These are phyloP conservation scores for Thielaviopsis populi DNA, from an alignment of 2,329 filamentous ascomycete genomes.

Conservation along the genomic window DNA sequence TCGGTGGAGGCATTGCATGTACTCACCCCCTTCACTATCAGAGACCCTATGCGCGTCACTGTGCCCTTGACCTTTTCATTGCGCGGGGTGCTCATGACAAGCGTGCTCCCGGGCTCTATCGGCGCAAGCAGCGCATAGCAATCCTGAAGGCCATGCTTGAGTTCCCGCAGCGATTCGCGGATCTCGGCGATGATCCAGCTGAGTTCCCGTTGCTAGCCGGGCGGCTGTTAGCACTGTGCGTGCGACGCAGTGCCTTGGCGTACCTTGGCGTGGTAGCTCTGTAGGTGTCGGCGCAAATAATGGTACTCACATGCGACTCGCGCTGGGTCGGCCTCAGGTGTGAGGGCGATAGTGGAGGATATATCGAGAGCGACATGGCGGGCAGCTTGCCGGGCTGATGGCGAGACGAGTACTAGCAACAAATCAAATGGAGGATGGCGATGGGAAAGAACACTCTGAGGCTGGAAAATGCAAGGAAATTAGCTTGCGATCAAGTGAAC, in stretches of 20 bases:
- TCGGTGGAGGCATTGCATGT: neutral
- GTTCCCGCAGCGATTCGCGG: slow-evolving; percentile 31
- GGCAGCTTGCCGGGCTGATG: neutral
- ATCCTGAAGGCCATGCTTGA: slow-evolving; percentile 61
- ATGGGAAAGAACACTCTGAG: neutral
- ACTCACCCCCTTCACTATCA: slow-evolving; percentile 76
- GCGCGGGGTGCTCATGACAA: slow-evolving; percentile 74
- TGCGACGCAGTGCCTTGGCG: neutral
- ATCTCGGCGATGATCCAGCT: slow-evolving; percentile 40
- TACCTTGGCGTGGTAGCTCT: neutral
- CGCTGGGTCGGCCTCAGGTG: slow-evolving; percentile 37
- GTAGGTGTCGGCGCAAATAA: neutral
- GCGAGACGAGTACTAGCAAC: neutral
- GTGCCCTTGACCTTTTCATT: slow-evolving; percentile 87
- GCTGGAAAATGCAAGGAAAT: neutral
- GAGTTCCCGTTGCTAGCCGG: slow-evolving; percentile 35
- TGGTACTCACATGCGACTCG: slow-evolving; percentile 34
- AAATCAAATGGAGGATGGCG: too few relatives aligned
- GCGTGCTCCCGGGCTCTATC: slow-evolving; percentile 68
- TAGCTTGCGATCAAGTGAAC: neutral
- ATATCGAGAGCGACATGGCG: slow-evolving; percentile 43
- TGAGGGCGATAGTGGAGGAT: slow-evolving; percentile 37
- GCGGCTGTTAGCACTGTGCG: slow-evolving; percentile 2
- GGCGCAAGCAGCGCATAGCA: slow-evolving; percentile 78
- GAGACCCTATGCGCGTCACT: slow-evolving; percentile 78